Percentiles rank a stretch among this genome's conserved stretches.
These are phyloP conservation scores for Cutaneotrichosporon daszewskae DNA, from an alignment of 1,284 basidiomycete species.

Conservation along the genomic window DNA sequence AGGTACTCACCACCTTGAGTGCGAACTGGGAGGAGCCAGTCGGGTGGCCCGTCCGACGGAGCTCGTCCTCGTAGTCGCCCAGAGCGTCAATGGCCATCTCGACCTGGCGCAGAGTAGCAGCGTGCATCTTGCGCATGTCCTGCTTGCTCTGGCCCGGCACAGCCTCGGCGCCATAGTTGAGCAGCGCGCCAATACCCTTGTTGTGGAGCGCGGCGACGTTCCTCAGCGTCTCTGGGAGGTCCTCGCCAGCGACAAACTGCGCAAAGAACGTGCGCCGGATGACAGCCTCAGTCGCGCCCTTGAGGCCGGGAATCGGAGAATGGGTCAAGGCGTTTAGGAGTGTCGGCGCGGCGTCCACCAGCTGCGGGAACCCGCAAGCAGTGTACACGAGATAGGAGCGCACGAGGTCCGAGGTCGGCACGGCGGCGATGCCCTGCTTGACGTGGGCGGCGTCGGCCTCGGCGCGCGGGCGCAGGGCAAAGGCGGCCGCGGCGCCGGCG, in stretches of 20 bases:
- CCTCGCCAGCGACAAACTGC: conserved; percentile 80
- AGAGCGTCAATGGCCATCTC: conserved; percentile 61
- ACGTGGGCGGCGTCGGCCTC: conserved; percentile 3
- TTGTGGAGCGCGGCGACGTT: not conserved
- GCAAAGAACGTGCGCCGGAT: conserved; percentile 80
- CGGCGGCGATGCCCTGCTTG: conserved; percentile 7
- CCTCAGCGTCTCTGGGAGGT: conserved; percentile 53
- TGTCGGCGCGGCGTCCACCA: conserved; percentile 71
- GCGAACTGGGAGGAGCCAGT: conserved; percentile 69
- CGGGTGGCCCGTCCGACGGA: conserved; percentile 27
- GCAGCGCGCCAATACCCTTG: not conserved
- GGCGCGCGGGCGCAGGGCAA: too few relatives aligned
- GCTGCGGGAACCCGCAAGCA: conserved; percentile 65
- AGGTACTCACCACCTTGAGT: conserved; percentile 61
- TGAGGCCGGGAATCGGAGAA: conserved; percentile 59
- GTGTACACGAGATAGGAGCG: conserved; percentile 76
- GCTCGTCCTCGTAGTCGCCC: conserved; percentile 66
- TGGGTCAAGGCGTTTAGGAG: conserved; percentile 60
- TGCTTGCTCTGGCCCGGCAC: not conserved
- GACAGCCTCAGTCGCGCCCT: conserved; percentile 60
- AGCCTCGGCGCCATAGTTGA: conserved; percentile 5
- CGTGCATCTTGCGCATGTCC: not conserved
- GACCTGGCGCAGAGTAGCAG: conserved; percentile 57
- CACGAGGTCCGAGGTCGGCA: conserved; percentile 48
- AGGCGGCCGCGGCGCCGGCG: too few relatives aligned